These are phyloP conservation scores for Shiraia sp. DNA, from an alignment of 2,329 filamentous ascomycete genomes.

Conservation along the genomic window DNA sequence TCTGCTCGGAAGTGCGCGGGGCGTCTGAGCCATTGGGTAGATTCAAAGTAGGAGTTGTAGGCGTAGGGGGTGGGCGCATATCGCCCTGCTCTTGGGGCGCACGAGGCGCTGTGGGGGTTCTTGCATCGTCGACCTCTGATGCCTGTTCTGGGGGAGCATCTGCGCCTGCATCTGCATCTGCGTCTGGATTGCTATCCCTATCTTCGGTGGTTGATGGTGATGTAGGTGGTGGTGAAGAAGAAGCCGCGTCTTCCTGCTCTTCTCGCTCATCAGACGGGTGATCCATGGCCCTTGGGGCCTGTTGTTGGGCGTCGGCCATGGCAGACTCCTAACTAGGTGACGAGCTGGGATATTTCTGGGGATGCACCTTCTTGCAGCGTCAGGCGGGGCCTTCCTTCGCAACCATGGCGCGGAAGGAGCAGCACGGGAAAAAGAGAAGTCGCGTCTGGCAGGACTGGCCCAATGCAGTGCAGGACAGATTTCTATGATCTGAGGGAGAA, in stretches of 20 bases:
- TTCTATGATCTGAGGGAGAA: no score
- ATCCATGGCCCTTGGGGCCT: conserved; percentile 11
- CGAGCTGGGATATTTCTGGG: conserved; percentile 16
- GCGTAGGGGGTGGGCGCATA: conserved; percentile 20
- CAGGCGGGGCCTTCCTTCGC: conserved; percentile 22
- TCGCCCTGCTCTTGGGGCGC: conserved; percentile 20
- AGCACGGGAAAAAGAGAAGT: conserved; percentile 7
- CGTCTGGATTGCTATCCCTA: conserved; percentile 13
- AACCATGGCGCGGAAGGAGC: conserved; percentile 28
- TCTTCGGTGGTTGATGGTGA: conserved; percentile 7
- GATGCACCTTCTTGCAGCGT: conserved; percentile 19
- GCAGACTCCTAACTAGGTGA: conserved; percentile 19
- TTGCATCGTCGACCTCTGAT: conserved; percentile 16
- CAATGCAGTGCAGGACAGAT: conserved; percentile 8
- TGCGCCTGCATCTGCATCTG: conserved; percentile 1
- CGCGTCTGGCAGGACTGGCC: conserved; percentile 8
- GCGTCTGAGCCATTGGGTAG: conserved; percentile 32
- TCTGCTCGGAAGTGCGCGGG: conserved; percentile 37
- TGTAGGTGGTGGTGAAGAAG: no score
- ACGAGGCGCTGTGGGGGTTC: conserved; percentile 15
- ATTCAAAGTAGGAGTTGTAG: conserved; percentile 28
- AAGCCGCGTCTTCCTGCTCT: no score
- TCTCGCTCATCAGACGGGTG: conserved; percentile 7
- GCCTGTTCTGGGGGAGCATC: conserved; percentile 20
- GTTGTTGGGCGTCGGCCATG: conserved; percentile 40